phyloP scores from a whole-genome alignment of 2,329 filamentous ascomycete genomes.

The Ceratocystis diversiconidia region DNA sequence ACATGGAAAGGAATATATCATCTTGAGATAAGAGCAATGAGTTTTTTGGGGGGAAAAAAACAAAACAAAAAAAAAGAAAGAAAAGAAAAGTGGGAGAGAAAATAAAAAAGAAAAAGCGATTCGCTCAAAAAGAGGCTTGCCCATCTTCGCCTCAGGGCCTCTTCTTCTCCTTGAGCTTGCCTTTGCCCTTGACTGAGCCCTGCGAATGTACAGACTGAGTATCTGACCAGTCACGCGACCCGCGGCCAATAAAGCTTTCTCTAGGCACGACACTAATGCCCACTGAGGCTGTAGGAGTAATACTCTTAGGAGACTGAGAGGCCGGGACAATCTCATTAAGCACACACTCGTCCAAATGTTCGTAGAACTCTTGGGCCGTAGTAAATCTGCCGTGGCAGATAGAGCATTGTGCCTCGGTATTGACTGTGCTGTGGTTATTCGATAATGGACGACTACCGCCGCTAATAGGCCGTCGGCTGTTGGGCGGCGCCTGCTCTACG shows the following conservation, averaged over 20 bases:
- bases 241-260: neutral
- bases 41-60: neutral
- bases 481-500: slow-evolving; percentile 86
- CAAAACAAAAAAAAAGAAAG: too few species aligned
- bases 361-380: slow-evolving; percentile 91
- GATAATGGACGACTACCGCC: slow-evolving; percentile 17
- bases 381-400: slow-evolving; percentile 70
- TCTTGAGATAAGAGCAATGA: neutral
- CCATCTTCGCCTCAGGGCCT: neutral
- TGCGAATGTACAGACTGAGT: slow-evolving; percentile 11
- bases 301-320: slow-evolving; percentile 5
- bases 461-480: slow-evolving; percentile 60
- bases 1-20: neutral
- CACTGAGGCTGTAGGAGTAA: neutral
- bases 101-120: neutral
- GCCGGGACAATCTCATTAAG: slow-evolving; percentile 42
- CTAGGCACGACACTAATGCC: neutral
- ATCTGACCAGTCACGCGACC: slow-evolving; percentile 9
- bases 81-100: neutral
- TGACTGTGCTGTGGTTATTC: slow-evolving; percentile 17
- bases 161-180: slow-evolving; percentile 14
- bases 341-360: slow-evolving; percentile 66
- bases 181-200: slow-evolving; percentile 10
- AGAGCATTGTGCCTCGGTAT: slow-evolving; percentile 57
- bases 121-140: neutral